These are phyloP conservation scores for Sporothrix brunneoviolacea DNA, from an alignment of 2,329 filamentous ascomycete species.

Conservation along the genomic window DNA sequence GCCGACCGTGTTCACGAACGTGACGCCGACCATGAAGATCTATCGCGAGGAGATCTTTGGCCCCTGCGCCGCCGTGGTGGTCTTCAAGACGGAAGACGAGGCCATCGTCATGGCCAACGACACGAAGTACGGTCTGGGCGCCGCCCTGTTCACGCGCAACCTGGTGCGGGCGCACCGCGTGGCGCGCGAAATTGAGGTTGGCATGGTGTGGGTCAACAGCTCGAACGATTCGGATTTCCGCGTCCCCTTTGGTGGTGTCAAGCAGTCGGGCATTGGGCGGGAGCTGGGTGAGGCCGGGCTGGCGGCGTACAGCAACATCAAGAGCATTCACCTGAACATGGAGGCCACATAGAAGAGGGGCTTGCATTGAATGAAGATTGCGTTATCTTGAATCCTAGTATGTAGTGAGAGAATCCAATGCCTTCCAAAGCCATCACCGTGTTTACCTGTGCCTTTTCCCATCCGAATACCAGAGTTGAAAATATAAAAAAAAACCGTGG, in stretches of 20 bases:
- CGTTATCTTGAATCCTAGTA: no score
- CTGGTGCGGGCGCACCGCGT: conserved; percentile 37
- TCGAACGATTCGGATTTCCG: conserved; percentile 15
- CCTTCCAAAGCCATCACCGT: no score
- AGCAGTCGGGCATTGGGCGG: conserved; percentile 52
- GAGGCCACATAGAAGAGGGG: neutral
- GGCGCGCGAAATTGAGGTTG: conserved; percentile 48
- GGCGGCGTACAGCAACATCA: conserved; percentile 36
- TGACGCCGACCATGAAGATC: conserved; percentile 21
- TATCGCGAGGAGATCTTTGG: conserved; percentile 52
- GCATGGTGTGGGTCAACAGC: conserved; percentile 40
- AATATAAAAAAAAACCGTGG: neutral
- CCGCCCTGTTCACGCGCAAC: conserved; percentile 50
- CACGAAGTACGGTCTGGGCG: conserved; percentile 48
- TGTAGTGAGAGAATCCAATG: no score
- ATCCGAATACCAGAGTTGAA: neutral
- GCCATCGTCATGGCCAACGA: conserved; percentile 44
- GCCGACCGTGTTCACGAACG: conserved; percentile 19
- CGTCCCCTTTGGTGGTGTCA: conserved; percentile 38
- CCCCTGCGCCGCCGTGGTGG: conserved; percentile 48
- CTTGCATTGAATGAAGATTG: neutral
- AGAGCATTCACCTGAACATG: conserved; percentile 25
- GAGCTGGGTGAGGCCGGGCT: conserved; percentile 40
- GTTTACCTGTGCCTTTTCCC: no score
- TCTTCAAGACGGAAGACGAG: conserved; percentile 46